Evolutionary conservation across 306 rosid species (phyloP).

Genomic region (Pyrus bretschneideri): DNA sequence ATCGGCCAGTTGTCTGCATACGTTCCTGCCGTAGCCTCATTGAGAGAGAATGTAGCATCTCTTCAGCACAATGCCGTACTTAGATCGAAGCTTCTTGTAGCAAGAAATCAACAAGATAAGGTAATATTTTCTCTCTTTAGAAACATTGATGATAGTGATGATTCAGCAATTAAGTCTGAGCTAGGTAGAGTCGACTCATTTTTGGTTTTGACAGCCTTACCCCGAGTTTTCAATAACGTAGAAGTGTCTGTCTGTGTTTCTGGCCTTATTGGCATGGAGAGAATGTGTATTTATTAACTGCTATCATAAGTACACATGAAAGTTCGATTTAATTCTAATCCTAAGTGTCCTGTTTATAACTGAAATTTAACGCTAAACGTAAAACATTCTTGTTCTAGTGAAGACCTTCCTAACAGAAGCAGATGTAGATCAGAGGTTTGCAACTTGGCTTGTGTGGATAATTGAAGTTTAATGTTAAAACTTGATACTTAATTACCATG

Average conservation of each 20-base stretch:
- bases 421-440: not conserved
- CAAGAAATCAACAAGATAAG: constrained; percentile 32
- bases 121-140: constrained; percentile 28
- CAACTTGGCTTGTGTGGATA: not conserved
- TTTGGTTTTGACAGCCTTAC: not conserved
- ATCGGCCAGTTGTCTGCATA: constrained; percentile 63
- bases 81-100: constrained; percentile 23
- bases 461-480: not conserved
- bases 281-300: not conserved
- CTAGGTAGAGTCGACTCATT: not conserved
- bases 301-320: not conserved
- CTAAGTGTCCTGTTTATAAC: not conserved
- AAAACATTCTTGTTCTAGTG: not conserved
- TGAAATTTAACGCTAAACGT: not conserved
- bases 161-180: not conserved
- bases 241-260: not conserved
- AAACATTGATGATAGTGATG: not conserved
- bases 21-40: constrained; percentile 61
- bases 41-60: constrained; percentile 67
- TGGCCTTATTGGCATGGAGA: not conserved
- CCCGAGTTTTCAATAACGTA: not conserved
- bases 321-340: not conserved
- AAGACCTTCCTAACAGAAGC: not conserved
- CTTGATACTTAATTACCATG: constrained; percentile 22
- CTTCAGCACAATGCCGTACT: constrained; percentile 57